Conservation (phyloP, 1,284 basidiomycete genomes). For the Xanthoconium separans region DNA sequence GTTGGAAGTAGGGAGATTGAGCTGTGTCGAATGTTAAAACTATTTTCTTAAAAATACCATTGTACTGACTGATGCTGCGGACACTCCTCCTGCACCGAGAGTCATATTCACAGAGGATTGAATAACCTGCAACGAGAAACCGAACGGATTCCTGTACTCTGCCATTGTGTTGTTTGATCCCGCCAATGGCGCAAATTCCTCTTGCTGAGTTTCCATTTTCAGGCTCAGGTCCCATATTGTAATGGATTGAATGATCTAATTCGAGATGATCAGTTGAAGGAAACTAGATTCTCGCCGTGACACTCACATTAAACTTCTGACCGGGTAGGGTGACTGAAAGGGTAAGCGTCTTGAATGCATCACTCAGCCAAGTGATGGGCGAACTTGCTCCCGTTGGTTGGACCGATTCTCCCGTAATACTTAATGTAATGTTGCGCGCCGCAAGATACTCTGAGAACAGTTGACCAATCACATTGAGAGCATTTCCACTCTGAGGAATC, state of each 20-base stretch:
- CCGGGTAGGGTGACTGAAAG: constrained; percentile 67
- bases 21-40: constrained; percentile 33
- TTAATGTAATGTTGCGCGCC: constrained; percentile 64
- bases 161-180: constrained; percentile 64
- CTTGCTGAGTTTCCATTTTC: constrained; percentile 48
- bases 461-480: constrained; percentile 55
- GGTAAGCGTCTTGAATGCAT: constrained; percentile 68
- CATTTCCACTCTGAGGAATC: constrained; percentile 55
- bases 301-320: constrained; percentile 50
- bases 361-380: constrained; percentile 64
- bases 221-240: constrained; percentile 60
- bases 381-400: constrained; percentile 52
- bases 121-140: constrained; percentile 69
- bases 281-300: neutral
- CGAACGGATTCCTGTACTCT: constrained; percentile 75
- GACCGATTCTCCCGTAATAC: constrained; percentile 61
- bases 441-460: constrained; percentile 71
- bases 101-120: constrained; percentile 55
- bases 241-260: constrained; percentile 67
- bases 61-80: constrained; percentile 52
- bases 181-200: constrained; percentile 59
- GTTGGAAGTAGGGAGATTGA: constrained; percentile 52
- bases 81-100: constrained; percentile 47
- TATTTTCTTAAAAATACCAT: neutral
- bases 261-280: neutral